Conservation (phyloP, 495 filamentous ascomycete species). For the Echria macrotheca region DNA sequence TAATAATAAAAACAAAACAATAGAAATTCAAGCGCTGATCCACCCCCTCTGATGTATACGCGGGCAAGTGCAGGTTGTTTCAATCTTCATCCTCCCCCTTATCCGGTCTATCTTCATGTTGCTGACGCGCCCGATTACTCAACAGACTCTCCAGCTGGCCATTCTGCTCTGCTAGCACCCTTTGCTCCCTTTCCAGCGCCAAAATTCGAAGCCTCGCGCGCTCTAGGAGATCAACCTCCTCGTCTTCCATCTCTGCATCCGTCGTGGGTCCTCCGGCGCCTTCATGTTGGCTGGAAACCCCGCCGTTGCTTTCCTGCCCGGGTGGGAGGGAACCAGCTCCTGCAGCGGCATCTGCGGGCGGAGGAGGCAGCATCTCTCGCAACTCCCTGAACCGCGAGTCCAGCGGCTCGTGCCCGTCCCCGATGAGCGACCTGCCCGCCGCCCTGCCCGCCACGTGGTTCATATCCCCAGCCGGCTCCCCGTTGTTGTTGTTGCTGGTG, state of each 20-base stretch:
- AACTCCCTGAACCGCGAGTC: conserved; percentile 3
- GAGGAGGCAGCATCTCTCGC: conserved; percentile 3
- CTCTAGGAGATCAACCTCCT: conserved; percentile 2
- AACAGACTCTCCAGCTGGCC: conserved; percentile 3
- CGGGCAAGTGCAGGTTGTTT: not conserved
- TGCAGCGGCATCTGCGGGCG: not conserved
- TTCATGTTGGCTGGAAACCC: not conserved
- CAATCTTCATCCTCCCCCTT: conserved; percentile 3
- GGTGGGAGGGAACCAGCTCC: not conserved
- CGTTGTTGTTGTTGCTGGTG: conserved; percentile 1
- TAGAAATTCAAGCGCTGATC: not conserved
- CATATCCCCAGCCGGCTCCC: conserved; percentile 1
- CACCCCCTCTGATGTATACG: conserved; percentile 1
- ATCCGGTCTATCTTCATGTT: conserved; percentile 1
- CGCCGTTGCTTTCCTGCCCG: not conserved
- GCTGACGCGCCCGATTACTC: conserved; percentile 1
- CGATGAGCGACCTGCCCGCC: conserved; percentile 1
- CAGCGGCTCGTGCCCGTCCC: conserved; percentile 2
- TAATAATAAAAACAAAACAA: conserved; percentile 1
- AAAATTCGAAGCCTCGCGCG: conserved; percentile 3
- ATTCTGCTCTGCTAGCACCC: conserved; percentile 3
- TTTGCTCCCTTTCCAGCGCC: conserved; percentile 2
- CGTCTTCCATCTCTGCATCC: conserved; percentile 3
- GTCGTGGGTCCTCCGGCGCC: not conserved
- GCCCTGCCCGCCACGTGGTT: not conserved